Evolutionary conservation across 78 protist species (phyloP).

Genomic region (Cavenderia fasciculata): DNA sequence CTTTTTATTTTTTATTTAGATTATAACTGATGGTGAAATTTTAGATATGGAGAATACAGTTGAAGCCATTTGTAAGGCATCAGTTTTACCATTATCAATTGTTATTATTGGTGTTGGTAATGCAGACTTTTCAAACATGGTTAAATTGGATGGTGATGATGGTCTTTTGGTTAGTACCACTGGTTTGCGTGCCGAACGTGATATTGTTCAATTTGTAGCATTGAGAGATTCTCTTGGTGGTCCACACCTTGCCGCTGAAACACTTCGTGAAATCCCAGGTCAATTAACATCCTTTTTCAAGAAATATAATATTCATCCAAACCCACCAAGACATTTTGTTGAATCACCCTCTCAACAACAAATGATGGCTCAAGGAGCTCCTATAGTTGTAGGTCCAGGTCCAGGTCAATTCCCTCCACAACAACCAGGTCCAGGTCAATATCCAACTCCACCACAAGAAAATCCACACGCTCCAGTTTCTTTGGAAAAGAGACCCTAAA

Average conservation of each 20-base stretch:
- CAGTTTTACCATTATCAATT: conserved; percentile 84
- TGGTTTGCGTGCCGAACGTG: conserved; percentile 67
- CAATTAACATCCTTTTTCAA: conserved; percentile 42
- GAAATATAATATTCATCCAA: conserved; percentile 15
- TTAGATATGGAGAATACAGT: conserved; percentile 86
- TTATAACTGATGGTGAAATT: conserved; percentile 92
- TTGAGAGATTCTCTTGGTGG: neutral
- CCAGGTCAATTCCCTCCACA: too few relatives aligned
- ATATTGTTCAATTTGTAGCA: conserved; percentile 93
- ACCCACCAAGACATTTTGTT: conserved; percentile 14
- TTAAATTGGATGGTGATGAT: conserved; percentile 87
- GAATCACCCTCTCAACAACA: conserved; percentile 27
- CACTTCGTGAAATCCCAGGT: conserved; percentile 66
- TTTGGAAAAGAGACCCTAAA: too few relatives aligned
- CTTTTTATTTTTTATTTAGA: too few relatives aligned
- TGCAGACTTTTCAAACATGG: conserved; percentile 83
- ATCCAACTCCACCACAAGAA: too few relatives aligned
- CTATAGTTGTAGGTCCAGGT: too few relatives aligned
- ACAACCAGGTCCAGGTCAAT: too few relatives aligned
- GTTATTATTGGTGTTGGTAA: conserved; percentile 92
- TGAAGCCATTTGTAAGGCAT: conserved; percentile 46
- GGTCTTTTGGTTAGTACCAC: neutral
- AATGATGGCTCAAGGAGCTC: neutral
- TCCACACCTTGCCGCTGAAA: conserved; percentile 72
- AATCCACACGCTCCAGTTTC: too few relatives aligned